phyloP scores from a whole-genome alignment of 2,329 filamentous ascomycete species.

The Claviceps citrina region DNA sequence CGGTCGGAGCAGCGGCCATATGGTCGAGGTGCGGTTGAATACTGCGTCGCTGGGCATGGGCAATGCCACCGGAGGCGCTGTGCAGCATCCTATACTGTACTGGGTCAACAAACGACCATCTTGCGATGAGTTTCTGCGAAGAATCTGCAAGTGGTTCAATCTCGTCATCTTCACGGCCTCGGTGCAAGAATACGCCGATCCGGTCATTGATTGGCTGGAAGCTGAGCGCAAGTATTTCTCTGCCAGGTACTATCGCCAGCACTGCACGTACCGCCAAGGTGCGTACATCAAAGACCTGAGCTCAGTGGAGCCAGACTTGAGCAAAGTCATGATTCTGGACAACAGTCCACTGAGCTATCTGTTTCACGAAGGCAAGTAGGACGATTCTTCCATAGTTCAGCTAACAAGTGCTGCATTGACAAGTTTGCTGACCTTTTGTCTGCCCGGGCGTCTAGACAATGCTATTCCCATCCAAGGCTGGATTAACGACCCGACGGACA shows the following conservation, averaged over 20 bases:
- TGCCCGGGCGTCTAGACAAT: conserved; percentile 51
- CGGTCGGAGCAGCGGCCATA: conserved; percentile 83
- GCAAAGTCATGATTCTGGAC: conserved; percentile 97
- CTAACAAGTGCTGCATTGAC: background rate
- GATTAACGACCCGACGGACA: conserved; percentile 97
- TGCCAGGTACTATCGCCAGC: conserved; percentile 84
- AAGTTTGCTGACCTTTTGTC: background rate
- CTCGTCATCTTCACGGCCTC: conserved; percentile 92
- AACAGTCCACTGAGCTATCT: conserved; percentile 97
- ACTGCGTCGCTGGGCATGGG: conserved; percentile 52
- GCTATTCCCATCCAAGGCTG: conserved; percentile 97
- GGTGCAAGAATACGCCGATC: conserved; percentile 96
- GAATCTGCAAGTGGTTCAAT: conserved; percentile 97
- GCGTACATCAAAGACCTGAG: conserved; percentile 97
- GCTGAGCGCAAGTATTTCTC: conserved; percentile 93
- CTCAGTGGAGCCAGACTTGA: conserved; percentile 89
- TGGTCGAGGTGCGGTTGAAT: conserved; percentile 91
- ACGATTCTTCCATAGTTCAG: no score
- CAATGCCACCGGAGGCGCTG: conserved; percentile 42
- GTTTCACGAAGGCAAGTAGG: conserved; percentile 76
- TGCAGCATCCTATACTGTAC: conserved; percentile 92
- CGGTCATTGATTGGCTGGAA: conserved; percentile 97
- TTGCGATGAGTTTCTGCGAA: conserved; percentile 86
- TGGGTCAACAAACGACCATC: conserved; percentile 97
- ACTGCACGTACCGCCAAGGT: conserved; percentile 89